These are phyloP conservation scores for Gossypium rotundifolium DNA, from an alignment of 345 rosid genomes.

Conservation along the genomic window DNA sequence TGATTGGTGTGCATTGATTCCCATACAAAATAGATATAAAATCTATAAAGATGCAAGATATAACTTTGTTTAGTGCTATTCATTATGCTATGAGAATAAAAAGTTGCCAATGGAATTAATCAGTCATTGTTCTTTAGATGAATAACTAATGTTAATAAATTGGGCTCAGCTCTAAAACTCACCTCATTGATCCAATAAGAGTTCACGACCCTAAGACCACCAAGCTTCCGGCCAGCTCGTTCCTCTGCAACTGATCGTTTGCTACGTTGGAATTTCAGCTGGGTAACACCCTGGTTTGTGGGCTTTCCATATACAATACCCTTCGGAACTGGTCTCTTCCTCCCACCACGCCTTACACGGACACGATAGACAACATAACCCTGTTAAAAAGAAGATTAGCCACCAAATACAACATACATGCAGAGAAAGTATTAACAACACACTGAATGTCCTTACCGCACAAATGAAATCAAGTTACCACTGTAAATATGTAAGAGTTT, in stretches of 20 bases:
- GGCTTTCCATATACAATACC: constrained; percentile 93
- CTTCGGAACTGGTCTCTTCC: constrained; percentile 82
- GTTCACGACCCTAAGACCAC: constrained; percentile 72
- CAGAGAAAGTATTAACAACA: not conserved
- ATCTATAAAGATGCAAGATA: not conserved
- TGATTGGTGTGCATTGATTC: not conserved
- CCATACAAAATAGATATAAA: not conserved
- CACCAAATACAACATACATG: not conserved
- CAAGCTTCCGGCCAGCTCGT: constrained; percentile 70
- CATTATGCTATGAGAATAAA: not conserved
- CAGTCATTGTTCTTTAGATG: not conserved
- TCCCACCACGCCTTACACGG: constrained; percentile 86
- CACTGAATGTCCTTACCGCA: not conserved
- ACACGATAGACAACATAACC: constrained; percentile 75
- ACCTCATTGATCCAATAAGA: constrained; percentile 93
- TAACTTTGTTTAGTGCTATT: no score
- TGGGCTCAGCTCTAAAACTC: not conserved
- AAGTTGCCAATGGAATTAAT: not conserved
- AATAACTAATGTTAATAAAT: not conserved
- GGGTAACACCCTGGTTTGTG: constrained; percentile 85
- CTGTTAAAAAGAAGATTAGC: constrained; percentile 22
- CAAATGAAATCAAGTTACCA: not conserved
- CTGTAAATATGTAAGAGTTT: not conserved
- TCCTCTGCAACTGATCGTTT: constrained; percentile 85
- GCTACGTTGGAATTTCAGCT: constrained; percentile 76